phyloP scores from a whole-genome alignment of 2,329 filamentous ascomycete species.

The Fulvia fulva region DNA sequence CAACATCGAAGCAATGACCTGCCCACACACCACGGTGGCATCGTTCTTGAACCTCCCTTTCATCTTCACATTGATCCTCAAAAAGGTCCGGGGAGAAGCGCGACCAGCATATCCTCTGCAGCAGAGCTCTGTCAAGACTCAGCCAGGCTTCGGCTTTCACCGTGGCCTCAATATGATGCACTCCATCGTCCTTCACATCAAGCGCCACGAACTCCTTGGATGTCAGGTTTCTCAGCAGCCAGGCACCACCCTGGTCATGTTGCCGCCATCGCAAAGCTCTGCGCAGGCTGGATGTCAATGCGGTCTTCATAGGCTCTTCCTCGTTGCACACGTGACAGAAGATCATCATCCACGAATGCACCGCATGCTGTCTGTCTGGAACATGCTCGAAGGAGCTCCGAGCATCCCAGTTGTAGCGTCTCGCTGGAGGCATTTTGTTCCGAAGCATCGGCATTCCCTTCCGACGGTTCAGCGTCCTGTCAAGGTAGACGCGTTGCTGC shows the following conservation, averaged over 20 bases:
- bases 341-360: neutral
- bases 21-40: constrained; percentile 3
- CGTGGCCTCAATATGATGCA: neutral
- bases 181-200: neutral
- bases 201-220: constrained; percentile 5
- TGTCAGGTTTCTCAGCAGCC: constrained; percentile 5
- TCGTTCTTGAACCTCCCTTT: neutral
- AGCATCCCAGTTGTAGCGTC: constrained; percentile 5
- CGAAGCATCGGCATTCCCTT: neutral
- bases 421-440: constrained; percentile 5
- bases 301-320: neutral
- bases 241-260: neutral
- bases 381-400: neutral
- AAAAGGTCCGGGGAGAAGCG: neutral
- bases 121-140: constrained; percentile 2
- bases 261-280: neutral
- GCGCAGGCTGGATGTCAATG: neutral
- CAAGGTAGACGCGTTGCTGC: neutral
- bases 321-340: neutral
- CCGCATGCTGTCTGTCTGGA: too few relatives aligned
- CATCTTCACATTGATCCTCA: neutral
- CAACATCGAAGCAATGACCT: constrained; percentile 11
- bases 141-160: constrained; percentile 2
- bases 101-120: constrained; percentile 8
- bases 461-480: neutral